Percentiles rank a stretch among this genome's conserved stretches.
Evolutionary conservation across 1,284 basidiomycete genomes (phyloP).

Genomic region (Ustilago shanxiensis): DNA sequence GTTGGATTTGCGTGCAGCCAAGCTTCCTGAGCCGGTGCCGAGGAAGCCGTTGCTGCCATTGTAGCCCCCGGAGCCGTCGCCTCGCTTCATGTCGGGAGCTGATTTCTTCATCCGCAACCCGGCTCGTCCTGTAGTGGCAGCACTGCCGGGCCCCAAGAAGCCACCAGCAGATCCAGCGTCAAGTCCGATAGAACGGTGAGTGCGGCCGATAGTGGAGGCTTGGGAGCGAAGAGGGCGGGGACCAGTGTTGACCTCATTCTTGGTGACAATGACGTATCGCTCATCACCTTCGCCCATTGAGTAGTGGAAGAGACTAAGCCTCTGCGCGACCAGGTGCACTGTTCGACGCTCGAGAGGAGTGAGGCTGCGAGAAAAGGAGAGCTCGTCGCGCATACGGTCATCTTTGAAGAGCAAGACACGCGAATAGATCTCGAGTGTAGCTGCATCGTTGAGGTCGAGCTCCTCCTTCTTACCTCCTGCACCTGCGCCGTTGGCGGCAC

Average conservation of each 20-base stretch:
- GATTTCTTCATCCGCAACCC: constrained; percentile 65
- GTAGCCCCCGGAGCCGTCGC: constrained; percentile 26
- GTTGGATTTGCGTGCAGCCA: constrained; percentile 52
- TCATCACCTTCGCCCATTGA: constrained; percentile 93
- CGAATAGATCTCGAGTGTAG: constrained; percentile 96
- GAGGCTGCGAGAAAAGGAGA: constrained; percentile 90
- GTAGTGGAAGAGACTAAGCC: constrained; percentile 92
- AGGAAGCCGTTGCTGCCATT: constrained; percentile 19
- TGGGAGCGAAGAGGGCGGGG: constrained; percentile 55
- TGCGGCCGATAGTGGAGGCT: constrained; percentile 61
- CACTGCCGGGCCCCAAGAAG: constrained; percentile 50
- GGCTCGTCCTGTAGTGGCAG: constrained; percentile 55
- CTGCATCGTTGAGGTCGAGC: constrained; percentile 94
- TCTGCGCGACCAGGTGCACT: constrained; percentile 95
- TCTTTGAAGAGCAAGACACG: constrained; percentile 97
- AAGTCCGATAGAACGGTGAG: constrained; percentile 33
- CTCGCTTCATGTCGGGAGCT: constrained; percentile 67
- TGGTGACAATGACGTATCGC: constrained; percentile 85
- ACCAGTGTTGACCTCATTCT: constrained; percentile 54
- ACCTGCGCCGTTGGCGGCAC: constrained; percentile 72
- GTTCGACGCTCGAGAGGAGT: constrained; percentile 87
- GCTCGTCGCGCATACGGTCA: constrained; percentile 95
- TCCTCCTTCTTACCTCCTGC: constrained; percentile 72
- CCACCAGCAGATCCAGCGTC: constrained; percentile 30
- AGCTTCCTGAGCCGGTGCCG: constrained; percentile 17